These are phyloP conservation scores for Phytophthora meadii DNA, from an alignment of 352 stramenopile genomes.

Conservation along the genomic window DNA sequence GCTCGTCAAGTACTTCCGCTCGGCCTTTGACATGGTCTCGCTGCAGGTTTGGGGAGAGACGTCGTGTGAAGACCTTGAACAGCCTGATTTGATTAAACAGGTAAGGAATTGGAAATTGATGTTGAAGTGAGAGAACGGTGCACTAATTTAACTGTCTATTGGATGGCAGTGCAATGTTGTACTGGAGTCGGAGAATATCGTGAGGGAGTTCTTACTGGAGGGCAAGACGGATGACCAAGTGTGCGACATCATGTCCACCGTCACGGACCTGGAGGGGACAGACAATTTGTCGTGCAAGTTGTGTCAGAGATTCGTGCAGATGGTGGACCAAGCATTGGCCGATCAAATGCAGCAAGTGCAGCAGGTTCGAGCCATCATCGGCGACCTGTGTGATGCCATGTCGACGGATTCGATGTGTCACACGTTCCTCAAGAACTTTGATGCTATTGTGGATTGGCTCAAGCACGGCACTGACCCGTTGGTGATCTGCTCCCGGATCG, in stretches of 20 bases:
- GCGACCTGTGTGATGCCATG: slow-evolving; percentile 80
- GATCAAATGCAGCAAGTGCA: slow-evolving; percentile 71
- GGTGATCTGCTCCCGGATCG: slow-evolving; percentile 61
- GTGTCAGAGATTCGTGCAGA: slow-evolving; percentile 80
- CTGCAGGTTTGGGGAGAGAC: slow-evolving; percentile 50
- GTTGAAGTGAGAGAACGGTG: slow-evolving; percentile 7
- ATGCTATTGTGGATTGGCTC: slow-evolving; percentile 82
- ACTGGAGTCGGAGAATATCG: slow-evolving; percentile 47
- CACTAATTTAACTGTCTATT: slow-evolving; percentile 10
- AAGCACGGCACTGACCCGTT: slow-evolving; percentile 70
- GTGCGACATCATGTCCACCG: slow-evolving; percentile 45
- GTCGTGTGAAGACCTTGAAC: slow-evolving; percentile 59
- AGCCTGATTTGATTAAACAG: slow-evolving; percentile 39
- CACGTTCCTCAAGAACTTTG: slow-evolving; percentile 75
- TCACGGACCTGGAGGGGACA: slow-evolving; percentile 32
- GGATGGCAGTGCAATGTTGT: slow-evolving; percentile 49
- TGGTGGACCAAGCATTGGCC: slow-evolving; percentile 65
- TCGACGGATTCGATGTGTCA: slow-evolving; percentile 79
- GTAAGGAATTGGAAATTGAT: slow-evolving; percentile 10
- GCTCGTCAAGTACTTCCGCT: slow-evolving; percentile 47
- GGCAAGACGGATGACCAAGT: slow-evolving; percentile 58
- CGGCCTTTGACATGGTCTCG: slow-evolving; percentile 50
- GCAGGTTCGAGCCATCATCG: slow-evolving; percentile 75
- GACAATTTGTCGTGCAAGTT: slow-evolving; percentile 71
- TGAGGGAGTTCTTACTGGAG: slow-evolving; percentile 46